These are phyloP conservation scores for Kazachstania martiniae DNA, from an alignment of 805 yeast genomes.

Conservation along the genomic window DNA sequence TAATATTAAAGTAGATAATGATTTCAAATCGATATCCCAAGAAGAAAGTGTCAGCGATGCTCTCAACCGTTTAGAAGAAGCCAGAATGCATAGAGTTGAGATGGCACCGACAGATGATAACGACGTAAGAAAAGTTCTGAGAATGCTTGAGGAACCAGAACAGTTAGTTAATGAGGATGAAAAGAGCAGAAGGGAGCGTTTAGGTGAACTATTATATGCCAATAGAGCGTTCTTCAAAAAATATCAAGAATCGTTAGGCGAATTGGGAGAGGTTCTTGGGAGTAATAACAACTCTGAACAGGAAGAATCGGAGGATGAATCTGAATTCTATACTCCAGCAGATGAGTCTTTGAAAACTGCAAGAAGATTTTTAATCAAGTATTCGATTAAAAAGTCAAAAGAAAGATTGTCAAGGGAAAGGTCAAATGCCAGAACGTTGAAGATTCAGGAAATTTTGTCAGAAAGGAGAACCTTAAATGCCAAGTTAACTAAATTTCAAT, in stretches of 20 bases:
- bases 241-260: conserved; percentile 4
- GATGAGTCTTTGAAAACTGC: conserved; percentile 38
- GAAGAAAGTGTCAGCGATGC: conserved; percentile 22
- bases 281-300: conserved; percentile 22
- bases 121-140: conserved; percentile 43
- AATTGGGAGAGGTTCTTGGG: conserved; percentile 5
- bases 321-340: conserved; percentile 83
- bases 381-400: conserved; percentile 39
- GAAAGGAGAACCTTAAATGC: conserved; percentile 35
- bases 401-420: conserved; percentile 31
- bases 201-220: conserved; percentile 35
- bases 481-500: conserved; percentile 29
- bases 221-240: conserved; percentile 17
- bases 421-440: conserved; percentile 19
- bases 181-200: conserved; percentile 49
- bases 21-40: conserved; percentile 5
- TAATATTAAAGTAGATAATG: conserved; percentile 18
- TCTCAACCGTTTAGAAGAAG: conserved; percentile 10
- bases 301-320: conserved; percentile 47
- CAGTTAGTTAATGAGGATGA: conserved; percentile 48
- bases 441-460: conserved; percentile 35
- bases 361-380: conserved; percentile 40
- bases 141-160: conserved; percentile 45
- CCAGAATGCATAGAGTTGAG: conserved; percentile 14
- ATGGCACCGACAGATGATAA: conserved; percentile 55